phyloP scores from a whole-genome alignment of 2,329 filamentous ascomycete species.

The Ilyonectria mors-panacis region DNA sequence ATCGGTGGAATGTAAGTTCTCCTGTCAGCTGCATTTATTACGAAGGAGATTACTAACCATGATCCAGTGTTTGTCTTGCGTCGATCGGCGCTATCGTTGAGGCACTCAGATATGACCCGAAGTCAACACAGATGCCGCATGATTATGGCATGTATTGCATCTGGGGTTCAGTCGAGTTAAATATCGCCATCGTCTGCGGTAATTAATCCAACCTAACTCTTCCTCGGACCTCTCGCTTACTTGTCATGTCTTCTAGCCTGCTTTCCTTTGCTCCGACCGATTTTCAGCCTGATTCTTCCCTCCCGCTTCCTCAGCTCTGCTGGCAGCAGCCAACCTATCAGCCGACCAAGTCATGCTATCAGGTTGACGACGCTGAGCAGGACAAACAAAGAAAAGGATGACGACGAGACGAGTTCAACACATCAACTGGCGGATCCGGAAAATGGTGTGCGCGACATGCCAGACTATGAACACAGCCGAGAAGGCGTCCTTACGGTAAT shows the following conservation, averaged over 20 bases:
- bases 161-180: constrained; percentile 43
- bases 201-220: background rate
- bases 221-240: background rate
- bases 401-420: constrained; percentile 42
- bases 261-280: constrained; percentile 43
- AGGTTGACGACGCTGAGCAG: constrained; percentile 37
- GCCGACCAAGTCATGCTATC: constrained; percentile 34
- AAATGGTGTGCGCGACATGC: constrained; percentile 14
- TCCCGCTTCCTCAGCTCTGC: constrained; percentile 41
- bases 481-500: constrained; percentile 34
- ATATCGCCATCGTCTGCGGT: constrained; percentile 44
- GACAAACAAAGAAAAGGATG: constrained; percentile 40
- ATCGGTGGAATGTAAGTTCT: constrained; percentile 48
- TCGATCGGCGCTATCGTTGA: constrained; percentile 38
- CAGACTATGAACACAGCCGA: constrained; percentile 34
- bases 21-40: background rate
- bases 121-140: constrained; percentile 41
- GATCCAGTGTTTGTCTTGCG: constrained; percentile 38
- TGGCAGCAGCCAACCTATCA: constrained; percentile 43
- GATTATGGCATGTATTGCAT: constrained; percentile 36
- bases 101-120: constrained; percentile 32
- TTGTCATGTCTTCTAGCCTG: constrained; percentile 28
- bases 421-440: constrained; percentile 42
- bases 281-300: constrained; percentile 42
- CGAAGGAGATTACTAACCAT: background rate